Conservation (phyloP, 169 alveolate genomes). For the Plasmodium vivax region DNA sequence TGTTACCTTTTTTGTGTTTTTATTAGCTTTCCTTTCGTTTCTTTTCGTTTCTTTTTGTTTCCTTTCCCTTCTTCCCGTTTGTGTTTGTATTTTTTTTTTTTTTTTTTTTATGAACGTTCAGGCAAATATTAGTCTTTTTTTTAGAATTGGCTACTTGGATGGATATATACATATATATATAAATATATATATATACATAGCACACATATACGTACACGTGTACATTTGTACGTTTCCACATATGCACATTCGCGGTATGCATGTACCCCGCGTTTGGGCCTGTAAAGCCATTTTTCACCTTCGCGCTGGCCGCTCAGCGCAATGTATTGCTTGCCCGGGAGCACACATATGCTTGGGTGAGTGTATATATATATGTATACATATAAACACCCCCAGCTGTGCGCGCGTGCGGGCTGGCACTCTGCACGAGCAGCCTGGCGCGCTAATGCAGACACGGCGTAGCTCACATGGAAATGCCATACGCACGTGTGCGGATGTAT, state of each 20-base stretch:
- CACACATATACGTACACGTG: background rate
- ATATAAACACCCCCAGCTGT: background rate
- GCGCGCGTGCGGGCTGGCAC: background rate
- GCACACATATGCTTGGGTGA: background rate
- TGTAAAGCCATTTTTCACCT: slow-evolving; percentile 9
- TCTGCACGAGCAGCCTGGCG: background rate
- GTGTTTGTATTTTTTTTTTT: slow-evolving; percentile 8
- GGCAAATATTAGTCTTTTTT: slow-evolving; percentile 28
- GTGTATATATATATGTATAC: slow-evolving; percentile 3
- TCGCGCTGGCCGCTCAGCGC: slow-evolving; percentile 10
- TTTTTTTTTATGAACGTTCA: slow-evolving; percentile 48
- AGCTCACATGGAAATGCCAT: background rate
- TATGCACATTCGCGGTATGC: background rate
- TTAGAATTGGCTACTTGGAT: background rate
- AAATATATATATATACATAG: background rate
- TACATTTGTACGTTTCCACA: background rate
- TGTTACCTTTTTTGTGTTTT: slow-evolving; percentile 1
- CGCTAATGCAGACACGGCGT: background rate
- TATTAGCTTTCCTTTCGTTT: background rate
- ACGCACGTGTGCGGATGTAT: slow-evolving; percentile 5
- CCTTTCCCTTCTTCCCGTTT: background rate
- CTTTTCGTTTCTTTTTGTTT: background rate
- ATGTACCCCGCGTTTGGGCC: background rate
- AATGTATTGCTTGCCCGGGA: background rate
- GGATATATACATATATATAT: too few species aligned